These are phyloP conservation scores for Penicillium taxi DNA, from an alignment of 495 filamentous ascomycete species.

Conservation along the genomic window DNA sequence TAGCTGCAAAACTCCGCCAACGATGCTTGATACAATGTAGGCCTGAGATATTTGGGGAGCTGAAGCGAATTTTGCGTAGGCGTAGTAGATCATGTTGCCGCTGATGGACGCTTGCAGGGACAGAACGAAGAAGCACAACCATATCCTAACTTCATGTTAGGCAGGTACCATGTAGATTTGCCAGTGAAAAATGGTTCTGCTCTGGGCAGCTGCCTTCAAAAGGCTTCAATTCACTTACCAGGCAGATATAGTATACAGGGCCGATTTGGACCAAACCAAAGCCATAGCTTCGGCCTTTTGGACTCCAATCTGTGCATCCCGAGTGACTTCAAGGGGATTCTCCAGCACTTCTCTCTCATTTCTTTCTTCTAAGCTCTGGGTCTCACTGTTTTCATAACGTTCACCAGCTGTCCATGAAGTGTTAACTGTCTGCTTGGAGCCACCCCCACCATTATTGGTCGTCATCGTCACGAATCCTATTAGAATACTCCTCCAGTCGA, in stretches of 20 bases:
- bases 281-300: conserved; percentile 30
- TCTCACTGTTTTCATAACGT: too few species aligned
- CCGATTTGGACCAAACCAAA: conserved; percentile 22
- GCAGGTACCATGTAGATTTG: conserved; percentile 10
- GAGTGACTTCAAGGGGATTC: background rate
- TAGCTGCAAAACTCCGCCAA: conserved; percentile 54
- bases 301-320: background rate
- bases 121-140: conserved; percentile 29
- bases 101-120: conserved; percentile 25
- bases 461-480: too few species aligned
- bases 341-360: too few species aligned
- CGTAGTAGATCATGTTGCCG: conserved; percentile 24
- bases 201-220: too few species aligned
- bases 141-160: conserved; percentile 17
- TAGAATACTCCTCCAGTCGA: too few species aligned
- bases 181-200: too few species aligned
- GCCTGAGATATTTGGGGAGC: conserved; percentile 27
- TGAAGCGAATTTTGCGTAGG: conserved; percentile 23
- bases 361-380: too few species aligned
- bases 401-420: too few species aligned
- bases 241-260: conserved; percentile 22
- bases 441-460: too few species aligned
- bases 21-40: conserved; percentile 35
- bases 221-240: conserved; percentile 12
- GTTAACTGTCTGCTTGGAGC: too few species aligned